These are phyloP conservation scores for Oemleria cerasiformis DNA, from an alignment of 306 rosid species.

Conservation along the genomic window DNA sequence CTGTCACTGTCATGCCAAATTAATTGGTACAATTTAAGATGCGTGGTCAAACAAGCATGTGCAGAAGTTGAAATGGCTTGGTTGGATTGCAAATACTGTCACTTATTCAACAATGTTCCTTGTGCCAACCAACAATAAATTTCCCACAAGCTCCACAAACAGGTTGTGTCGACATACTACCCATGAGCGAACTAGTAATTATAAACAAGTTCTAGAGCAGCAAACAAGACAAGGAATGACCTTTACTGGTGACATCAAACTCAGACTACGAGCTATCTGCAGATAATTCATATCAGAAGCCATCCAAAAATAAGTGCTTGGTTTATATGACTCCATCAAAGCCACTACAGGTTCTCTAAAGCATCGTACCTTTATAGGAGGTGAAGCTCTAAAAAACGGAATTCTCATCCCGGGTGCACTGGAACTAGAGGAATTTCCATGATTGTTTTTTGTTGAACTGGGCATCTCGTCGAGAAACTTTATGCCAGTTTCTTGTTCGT, in stretches of 20 bases:
- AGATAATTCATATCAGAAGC: conserved; percentile 25
- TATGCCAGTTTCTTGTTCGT: conserved; percentile 29
- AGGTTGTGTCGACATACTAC: background rate
- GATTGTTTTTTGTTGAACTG: conserved; percentile 14
- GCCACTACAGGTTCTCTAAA: conserved; percentile 30
- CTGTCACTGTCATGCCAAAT: background rate
- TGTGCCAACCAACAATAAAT: background rate
- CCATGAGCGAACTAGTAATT: background rate
- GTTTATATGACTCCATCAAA: conserved; percentile 24
- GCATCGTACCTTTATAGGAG: conserved; percentile 21
- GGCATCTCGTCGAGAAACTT: conserved; percentile 21
- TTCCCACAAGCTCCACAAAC: background rate
- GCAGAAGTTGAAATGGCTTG: background rate
- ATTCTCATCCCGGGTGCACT: conserved; percentile 27
- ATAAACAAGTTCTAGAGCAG: background rate
- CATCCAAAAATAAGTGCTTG: conserved; percentile 17
- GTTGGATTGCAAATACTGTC: background rate
- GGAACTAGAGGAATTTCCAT: conserved; percentile 24
- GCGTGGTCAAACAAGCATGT: background rate
- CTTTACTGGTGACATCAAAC: conserved; percentile 50
- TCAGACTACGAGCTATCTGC: conserved; percentile 22
- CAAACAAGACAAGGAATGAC: conserved; percentile 32
- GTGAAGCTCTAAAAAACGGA: conserved; percentile 26
- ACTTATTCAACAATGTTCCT: background rate
- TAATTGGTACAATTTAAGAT: background rate